phyloP scores from a whole-genome alignment of 1,139 yeast genomes.

The Yamadazyma friedrichii region DNA sequence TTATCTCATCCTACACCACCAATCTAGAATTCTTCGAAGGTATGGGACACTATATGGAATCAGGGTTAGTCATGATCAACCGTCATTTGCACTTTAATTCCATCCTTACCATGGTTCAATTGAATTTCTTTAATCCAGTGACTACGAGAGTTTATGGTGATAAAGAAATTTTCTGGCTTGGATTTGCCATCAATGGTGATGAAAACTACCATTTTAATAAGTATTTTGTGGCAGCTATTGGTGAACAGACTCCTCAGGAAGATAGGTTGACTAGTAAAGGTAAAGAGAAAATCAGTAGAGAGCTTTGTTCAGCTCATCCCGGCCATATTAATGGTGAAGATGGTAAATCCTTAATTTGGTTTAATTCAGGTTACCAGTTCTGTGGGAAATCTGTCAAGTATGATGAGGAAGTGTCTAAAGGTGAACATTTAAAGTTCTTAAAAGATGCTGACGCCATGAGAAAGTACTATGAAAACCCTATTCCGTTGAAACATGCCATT shows the following conservation, averaged over 20 bases:
- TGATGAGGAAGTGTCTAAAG: slow-evolving; percentile 23
- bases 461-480: slow-evolving; percentile 23
- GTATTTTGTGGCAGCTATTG: slow-evolving; percentile 30
- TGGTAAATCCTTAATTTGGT: slow-evolving; percentile 29
- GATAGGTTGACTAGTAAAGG: slow-evolving; percentile 23
- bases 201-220: slow-evolving; percentile 31
- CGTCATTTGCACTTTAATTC: slow-evolving; percentile 29
- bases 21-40: slow-evolving; percentile 27
- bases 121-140: slow-evolving; percentile 27
- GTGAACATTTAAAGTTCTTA: slow-evolving; percentile 20
- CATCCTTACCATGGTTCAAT: slow-evolving; percentile 27
- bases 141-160: slow-evolving; percentile 29
- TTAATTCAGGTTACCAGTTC: slow-evolving; percentile 33
- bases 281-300: slow-evolving; percentile 21
- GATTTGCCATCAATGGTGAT: slow-evolving; percentile 32
- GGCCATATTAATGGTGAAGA: slow-evolving; percentile 38
- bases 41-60: slow-evolving; percentile 32
- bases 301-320: slow-evolving; percentile 46
- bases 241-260: slow-evolving; percentile 22
- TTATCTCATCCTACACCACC: slow-evolving; percentile 23
- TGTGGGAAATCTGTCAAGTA: slow-evolving; percentile 32
- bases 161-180: slow-evolving; percentile 37
- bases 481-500: slow-evolving; percentile 25
- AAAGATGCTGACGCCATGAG: slow-evolving; percentile 19
- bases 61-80: slow-evolving; percentile 31